A percentile compares a stretch with the other conserved stretches of the same genome.
These are phyloP conservation scores for Phytophthora litchii DNA, from an alignment of 352 stramenopile species.

Conservation along the genomic window DNA sequence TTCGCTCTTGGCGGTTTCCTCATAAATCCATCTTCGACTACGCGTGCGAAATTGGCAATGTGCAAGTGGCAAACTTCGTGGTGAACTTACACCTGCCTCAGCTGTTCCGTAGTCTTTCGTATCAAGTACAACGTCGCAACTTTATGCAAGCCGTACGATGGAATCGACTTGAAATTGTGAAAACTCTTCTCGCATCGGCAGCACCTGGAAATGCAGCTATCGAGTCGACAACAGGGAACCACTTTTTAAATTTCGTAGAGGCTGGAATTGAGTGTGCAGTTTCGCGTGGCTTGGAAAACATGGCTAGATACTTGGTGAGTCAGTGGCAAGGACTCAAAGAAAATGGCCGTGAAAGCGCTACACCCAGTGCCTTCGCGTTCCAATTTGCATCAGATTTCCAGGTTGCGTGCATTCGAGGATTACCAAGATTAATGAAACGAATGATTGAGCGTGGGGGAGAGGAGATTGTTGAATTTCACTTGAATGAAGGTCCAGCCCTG, in stretches of 20 bases:
- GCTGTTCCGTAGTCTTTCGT: slow-evolving; percentile 40
- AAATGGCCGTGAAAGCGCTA: slow-evolving; percentile 30
- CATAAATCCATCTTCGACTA: slow-evolving; percentile 52
- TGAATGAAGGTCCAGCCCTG: slow-evolving; percentile 60
- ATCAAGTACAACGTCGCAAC: slow-evolving; percentile 52
- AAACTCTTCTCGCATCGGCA: slow-evolving; percentile 37
- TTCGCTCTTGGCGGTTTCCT: slow-evolving; percentile 46
- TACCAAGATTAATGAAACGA: slow-evolving; percentile 44
- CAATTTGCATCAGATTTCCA: slow-evolving; percentile 74
- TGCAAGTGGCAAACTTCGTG: slow-evolving; percentile 33
- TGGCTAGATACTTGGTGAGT: slow-evolving; percentile 58
- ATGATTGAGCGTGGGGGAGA: slow-evolving; percentile 65
- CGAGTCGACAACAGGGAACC: slow-evolving; percentile 26
- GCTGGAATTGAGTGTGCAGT: slow-evolving; percentile 57
- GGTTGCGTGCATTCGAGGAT: slow-evolving; percentile 60
- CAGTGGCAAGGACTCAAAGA: slow-evolving; percentile 59
- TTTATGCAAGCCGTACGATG: slow-evolving; percentile 67
- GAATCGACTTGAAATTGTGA: slow-evolving; percentile 61
- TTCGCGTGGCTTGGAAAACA: slow-evolving; percentile 64
- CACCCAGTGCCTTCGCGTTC: slow-evolving; percentile 60
- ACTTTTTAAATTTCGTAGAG: slow-evolving; percentile 71
- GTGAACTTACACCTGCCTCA: slow-evolving; percentile 36
- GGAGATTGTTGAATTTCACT: slow-evolving; percentile 61
- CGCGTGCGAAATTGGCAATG: slow-evolving; percentile 40
- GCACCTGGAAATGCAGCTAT: slow-evolving; percentile 16